These are phyloP conservation scores for Epichloe festucae DNA, from an alignment of 2,329 filamentous ascomycete species.

Conservation along the genomic window DNA sequence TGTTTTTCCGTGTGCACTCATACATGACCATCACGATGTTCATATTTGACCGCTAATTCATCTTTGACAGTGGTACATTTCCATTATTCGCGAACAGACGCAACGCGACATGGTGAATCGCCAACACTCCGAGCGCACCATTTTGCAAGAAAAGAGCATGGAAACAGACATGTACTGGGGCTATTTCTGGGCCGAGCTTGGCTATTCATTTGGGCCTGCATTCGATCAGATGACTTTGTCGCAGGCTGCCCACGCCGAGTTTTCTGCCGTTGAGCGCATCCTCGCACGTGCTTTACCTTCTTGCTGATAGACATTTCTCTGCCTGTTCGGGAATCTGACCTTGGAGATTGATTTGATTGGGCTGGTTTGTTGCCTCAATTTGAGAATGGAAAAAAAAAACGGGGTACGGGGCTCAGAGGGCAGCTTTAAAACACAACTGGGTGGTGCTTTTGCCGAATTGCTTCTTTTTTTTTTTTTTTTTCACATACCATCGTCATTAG, in stretches of 20 bases:
- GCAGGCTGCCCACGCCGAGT: constrained; percentile 32
- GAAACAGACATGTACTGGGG: constrained; percentile 36
- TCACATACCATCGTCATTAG: not conserved
- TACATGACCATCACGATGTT: not conserved
- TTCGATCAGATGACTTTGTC: constrained; percentile 38
- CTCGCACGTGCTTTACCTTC: constrained; percentile 27
- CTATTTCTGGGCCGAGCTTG: constrained; percentile 36
- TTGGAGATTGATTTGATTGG: not conserved
- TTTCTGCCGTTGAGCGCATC: constrained; percentile 35
- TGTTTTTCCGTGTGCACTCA: not conserved
- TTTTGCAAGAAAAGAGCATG: constrained; percentile 19
- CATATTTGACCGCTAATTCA: constrained; percentile 7
- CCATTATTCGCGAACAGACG: constrained; percentile 40
- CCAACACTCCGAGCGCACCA: constrained; percentile 27
- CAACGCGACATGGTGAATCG: constrained; percentile 25
- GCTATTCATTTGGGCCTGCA: constrained; percentile 23
- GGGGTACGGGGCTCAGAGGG: not conserved
- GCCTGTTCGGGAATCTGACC: not conserved
- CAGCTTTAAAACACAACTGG: not conserved
- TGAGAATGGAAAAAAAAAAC: not conserved
- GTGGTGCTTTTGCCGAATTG: not conserved
- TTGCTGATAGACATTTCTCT: not conserved
- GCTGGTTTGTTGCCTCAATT: not conserved
- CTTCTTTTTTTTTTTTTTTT: not conserved
- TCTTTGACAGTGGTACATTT: constrained; percentile 39